These are phyloP conservation scores for Sarocladium strictum DNA, from an alignment of 2,329 filamentous ascomycete species.

Conservation along the genomic window DNA sequence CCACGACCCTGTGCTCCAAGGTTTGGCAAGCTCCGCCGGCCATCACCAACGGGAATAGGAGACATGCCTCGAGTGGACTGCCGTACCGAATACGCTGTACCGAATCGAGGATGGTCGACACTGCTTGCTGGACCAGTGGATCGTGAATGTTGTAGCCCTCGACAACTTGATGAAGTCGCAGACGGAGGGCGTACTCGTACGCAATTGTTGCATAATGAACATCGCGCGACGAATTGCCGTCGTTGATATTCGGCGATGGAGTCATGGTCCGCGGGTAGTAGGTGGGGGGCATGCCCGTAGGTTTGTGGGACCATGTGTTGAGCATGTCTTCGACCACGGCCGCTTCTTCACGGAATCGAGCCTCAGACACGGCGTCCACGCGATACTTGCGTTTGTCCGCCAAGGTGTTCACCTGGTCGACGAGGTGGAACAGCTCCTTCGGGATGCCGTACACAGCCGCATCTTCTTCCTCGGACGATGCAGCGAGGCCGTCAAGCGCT, in stretches of 20 bases:
- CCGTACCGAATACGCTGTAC: conserved; percentile 34
- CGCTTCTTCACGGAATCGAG: conserved; percentile 22
- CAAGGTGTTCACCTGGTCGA: conserved; percentile 26
- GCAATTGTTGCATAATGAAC: conserved; percentile 29
- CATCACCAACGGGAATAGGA: conserved; percentile 36
- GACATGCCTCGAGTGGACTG: conserved; percentile 32
- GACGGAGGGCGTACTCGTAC: conserved; percentile 34
- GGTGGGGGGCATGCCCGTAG: not conserved
- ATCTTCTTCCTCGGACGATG: conserved; percentile 24
- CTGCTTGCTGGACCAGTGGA: conserved; percentile 23
- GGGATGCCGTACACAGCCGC: conserved; percentile 29
- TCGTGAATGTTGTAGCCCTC: conserved; percentile 33
- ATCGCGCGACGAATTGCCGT: conserved; percentile 15
- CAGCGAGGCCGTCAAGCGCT: conserved; percentile 21
- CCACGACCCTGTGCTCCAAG: conserved; percentile 29
- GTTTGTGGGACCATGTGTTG: conserved; percentile 29
- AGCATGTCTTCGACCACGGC: conserved; percentile 27
- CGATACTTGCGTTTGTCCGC: conserved; percentile 26
- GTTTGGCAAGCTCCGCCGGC: conserved; percentile 31
- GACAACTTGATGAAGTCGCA: conserved; percentile 36
- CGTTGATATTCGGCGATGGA: not conserved
- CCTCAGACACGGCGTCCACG: conserved; percentile 23
- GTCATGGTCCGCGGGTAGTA: too few relatives aligned
- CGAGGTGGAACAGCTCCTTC: conserved; percentile 27
- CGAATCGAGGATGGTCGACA: conserved; percentile 28